phyloP scores from a whole-genome alignment of 768 basidiomycete species.

The Tylopilus balloui region DNA sequence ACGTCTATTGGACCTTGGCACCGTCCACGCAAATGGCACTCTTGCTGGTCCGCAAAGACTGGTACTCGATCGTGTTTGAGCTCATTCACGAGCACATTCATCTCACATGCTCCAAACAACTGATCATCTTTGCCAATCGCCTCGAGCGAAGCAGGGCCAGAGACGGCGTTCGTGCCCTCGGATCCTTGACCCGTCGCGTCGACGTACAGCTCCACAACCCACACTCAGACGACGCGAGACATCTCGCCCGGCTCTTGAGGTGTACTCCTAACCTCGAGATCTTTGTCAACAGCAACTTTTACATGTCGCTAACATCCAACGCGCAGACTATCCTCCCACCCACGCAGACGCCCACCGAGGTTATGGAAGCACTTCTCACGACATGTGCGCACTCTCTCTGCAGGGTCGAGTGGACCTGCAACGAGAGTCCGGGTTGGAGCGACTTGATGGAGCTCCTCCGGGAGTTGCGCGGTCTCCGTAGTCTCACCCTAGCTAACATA shows the following conservation, averaged over 20 bases:
- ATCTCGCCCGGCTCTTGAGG: constrained; percentile 36
- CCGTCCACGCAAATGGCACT: constrained; percentile 29
- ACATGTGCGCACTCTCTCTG: constrained; percentile 35
- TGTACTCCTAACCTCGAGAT: constrained; percentile 43
- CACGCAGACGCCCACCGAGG: constrained; percentile 28
- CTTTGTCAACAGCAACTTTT: constrained; percentile 38
- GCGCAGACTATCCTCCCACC: constrained; percentile 20
- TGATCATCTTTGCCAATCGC: constrained; percentile 31
- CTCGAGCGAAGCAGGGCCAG: constrained; percentile 29
- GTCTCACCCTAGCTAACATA: constrained; percentile 40
- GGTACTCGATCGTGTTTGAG: constrained; percentile 35
- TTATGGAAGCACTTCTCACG: constrained; percentile 32
- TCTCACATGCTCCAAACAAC: constrained; percentile 35
- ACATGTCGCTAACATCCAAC: constrained; percentile 21
- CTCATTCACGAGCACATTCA: constrained; percentile 40
- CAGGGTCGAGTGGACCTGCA: constrained; percentile 43
- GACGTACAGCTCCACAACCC: constrained; percentile 38
- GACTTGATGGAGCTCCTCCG: constrained; percentile 38
- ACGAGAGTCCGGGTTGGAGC: constrained; percentile 39
- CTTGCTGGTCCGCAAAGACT: constrained; percentile 36
- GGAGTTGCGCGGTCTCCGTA: constrained; percentile 32
- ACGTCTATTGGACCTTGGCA: constrained; percentile 30
- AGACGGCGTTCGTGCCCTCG: constrained; percentile 29
- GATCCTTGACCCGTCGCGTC: constrained; percentile 38
- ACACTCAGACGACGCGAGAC: constrained; percentile 15